phyloP scores from a whole-genome alignment of 495 filamentous ascomycete genomes.

The Cercophora sp. region DNA sequence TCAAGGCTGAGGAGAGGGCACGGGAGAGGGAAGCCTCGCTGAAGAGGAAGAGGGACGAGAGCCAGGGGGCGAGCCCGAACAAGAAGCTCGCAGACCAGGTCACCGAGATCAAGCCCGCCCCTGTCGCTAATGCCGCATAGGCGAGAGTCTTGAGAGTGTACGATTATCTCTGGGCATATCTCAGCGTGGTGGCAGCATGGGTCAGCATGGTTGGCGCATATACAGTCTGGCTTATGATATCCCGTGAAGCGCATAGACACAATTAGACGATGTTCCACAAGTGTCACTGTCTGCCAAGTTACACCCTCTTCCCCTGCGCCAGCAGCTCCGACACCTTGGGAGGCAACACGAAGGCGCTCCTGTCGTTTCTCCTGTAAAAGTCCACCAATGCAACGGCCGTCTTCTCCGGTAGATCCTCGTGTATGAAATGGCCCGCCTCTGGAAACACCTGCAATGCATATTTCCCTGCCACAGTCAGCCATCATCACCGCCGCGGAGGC shows the following conservation, averaged over 20 bases:
- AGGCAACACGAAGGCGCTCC: conserved; percentile 76
- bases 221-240: too few relatives aligned
- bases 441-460: conserved; percentile 94
- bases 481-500: neutral
- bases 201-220: too few relatives aligned
- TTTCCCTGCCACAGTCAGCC: conserved; percentile 58
- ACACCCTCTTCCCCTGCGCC: conserved; percentile 51
- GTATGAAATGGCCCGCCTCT: conserved; percentile 92
- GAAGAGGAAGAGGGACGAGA: conserved; percentile 21
- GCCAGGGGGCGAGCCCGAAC: too few relatives aligned
- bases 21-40: conserved; percentile 6
- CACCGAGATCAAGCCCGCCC: neutral
- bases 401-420: conserved; percentile 89
- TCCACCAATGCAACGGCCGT: conserved; percentile 80
- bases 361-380: conserved; percentile 87
- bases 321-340: conserved; percentile 73
- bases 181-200: too few relatives aligned
- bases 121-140: too few relatives aligned
- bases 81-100: neutral
- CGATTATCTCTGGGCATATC: too few relatives aligned
- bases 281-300: neutral
- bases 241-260: too few relatives aligned
- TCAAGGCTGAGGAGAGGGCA: neutral
- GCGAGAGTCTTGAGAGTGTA: too few relatives aligned
- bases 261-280: neutral